phyloP scores from a whole-genome alignment of 2,329 filamentous ascomycete species.

The Microcyclosporella mali region DNA sequence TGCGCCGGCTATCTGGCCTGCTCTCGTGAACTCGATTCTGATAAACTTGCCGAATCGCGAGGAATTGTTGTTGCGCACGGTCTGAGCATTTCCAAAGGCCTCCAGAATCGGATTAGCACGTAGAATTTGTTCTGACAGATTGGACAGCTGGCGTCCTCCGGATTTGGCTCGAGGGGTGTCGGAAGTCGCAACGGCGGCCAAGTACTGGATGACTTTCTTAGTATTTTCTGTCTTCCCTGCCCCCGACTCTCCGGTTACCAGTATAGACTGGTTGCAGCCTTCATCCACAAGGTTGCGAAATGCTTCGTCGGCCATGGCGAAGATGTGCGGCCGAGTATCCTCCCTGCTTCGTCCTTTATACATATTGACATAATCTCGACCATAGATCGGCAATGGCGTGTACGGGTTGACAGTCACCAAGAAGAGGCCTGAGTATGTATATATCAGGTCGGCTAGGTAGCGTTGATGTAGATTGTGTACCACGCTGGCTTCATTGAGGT shows the following conservation, averaged over 20 bases:
- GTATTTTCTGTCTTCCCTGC: conserved; percentile 99
- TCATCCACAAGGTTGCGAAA: conserved; percentile 95
- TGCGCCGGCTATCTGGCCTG: conserved; percentile 85
- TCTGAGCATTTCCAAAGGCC: conserved; percentile 96
- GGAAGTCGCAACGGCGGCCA: conserved; percentile 84
- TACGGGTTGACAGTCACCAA: conserved; percentile 97
- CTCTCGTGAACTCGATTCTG: conserved; percentile 84
- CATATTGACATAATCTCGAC: conserved; percentile 95
- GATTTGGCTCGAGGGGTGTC: conserved; percentile 60
- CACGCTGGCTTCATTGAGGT: conserved; percentile 94
- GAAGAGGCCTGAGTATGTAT: conserved; percentile 94
- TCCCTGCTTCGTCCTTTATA: conserved; percentile 88
- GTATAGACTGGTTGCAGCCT: conserved; percentile 90
- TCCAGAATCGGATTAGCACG: conserved; percentile 95
- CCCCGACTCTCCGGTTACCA: conserved; percentile 96
- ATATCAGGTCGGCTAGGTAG: conserved; percentile 94
- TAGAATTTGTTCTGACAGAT: conserved; percentile 91
- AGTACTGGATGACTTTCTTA: conserved; percentile 98
- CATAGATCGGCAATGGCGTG: conserved; percentile 89
- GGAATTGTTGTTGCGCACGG: conserved; percentile 95
- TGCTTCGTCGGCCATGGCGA: conserved; percentile 93
- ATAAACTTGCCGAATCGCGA: conserved; percentile 99
- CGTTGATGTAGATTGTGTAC: conserved; percentile 94
- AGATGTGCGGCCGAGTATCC: conserved; percentile 95
- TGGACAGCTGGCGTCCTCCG: conserved; percentile 65